A percentile compares a stretch with the other conserved stretches of the same genome.
phyloP scores from a whole-genome alignment of 1,284 basidiomycete genomes.

The Cutaneotrichosporon dermatis region DNA sequence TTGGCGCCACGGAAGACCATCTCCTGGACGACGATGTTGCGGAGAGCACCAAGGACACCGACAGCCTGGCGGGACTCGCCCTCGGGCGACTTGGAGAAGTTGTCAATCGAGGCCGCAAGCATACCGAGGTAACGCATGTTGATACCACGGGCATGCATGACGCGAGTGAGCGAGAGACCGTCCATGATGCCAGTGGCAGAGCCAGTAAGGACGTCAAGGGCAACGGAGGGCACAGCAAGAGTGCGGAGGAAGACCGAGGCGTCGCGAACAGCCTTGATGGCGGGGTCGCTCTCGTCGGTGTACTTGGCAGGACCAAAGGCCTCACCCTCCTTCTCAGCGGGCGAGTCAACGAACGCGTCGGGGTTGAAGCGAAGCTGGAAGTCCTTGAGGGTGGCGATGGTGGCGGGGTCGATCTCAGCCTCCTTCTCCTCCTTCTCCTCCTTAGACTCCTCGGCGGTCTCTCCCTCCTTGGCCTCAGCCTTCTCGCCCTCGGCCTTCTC shows the following conservation, averaged over 20 bases:
- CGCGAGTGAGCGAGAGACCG: conserved; percentile 52
- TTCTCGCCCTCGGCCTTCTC: conserved; percentile 21
- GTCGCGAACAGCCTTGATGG: conserved; percentile 55
- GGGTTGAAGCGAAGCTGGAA: conserved; percentile 57
- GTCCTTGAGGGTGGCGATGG: conserved; percentile 36
- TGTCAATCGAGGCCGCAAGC: conserved; percentile 48
- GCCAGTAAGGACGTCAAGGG: conserved; percentile 53
- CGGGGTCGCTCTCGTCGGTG: conserved; percentile 52
- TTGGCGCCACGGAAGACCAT: conserved; percentile 57
- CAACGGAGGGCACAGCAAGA: conserved; percentile 51
- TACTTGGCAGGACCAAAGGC: conserved; percentile 30
- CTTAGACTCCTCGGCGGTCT: conserved; percentile 18
- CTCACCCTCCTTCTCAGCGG: conserved; percentile 15
- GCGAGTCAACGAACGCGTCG: conserved; percentile 55
- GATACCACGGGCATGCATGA: conserved; percentile 56
- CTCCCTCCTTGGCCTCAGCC: conserved; percentile 16
- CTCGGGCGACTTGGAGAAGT: conserved; percentile 44
- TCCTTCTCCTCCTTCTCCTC: conserved; percentile 21
- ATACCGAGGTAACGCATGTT: conserved; percentile 58
- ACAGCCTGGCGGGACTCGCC: conserved; percentile 27
- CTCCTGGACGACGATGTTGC: conserved; percentile 52
- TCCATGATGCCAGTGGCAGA: conserved; percentile 52
- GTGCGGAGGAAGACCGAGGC: conserved; percentile 54
- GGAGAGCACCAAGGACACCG: conserved; percentile 43
- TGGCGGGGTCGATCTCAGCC: conserved; percentile 17